These are phyloP conservation scores for Ogataea methylovora DNA, from an alignment of 805 yeast species.

Conservation along the genomic window DNA sequence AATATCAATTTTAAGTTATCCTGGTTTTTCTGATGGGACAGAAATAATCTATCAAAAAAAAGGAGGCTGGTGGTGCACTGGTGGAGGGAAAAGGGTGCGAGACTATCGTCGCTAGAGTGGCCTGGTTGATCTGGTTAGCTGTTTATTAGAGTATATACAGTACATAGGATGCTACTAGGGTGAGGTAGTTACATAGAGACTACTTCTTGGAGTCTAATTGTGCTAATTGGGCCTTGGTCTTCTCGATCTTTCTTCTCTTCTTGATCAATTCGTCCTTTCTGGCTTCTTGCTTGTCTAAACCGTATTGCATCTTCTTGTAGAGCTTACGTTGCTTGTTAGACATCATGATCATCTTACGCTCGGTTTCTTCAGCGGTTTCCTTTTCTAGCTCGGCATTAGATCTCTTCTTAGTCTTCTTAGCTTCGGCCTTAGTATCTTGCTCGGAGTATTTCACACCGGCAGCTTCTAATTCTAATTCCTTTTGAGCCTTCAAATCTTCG, in stretches of 20 bases:
- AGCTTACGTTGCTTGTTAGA: slow-evolving; percentile 89
- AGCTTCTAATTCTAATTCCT: slow-evolving; percentile 86
- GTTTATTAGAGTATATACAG: no score
- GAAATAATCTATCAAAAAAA: no score
- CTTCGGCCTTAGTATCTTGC: slow-evolving; percentile 26
- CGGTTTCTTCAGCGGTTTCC: slow-evolving; percentile 72
- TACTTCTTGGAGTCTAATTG: no score
- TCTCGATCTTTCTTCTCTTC: slow-evolving; percentile 64
- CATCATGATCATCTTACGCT: slow-evolving; percentile 95
- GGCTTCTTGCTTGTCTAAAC: slow-evolving; percentile 73
- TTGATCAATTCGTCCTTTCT: slow-evolving; percentile 61
- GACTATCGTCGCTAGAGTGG: no score
- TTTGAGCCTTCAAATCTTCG: slow-evolving; percentile 51
- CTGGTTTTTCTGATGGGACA: no score
- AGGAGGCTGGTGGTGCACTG: no score
- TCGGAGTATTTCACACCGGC: slow-evolving; percentile 78
- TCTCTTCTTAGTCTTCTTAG: slow-evolving; percentile 28
- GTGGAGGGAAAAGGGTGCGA: no score
- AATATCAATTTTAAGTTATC: no score
- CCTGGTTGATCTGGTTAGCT: no score
- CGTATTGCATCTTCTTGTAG: slow-evolving; percentile 92
- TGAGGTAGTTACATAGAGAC: no score
- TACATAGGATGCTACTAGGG: no score
- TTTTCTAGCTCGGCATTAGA: slow-evolving; percentile 34
- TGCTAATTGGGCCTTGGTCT: slow-evolving; percentile 37